Percentiles rank a stretch among this genome's conserved stretches.
These are phyloP conservation scores for Boletus fagicola DNA, from an alignment of 768 basidiomycete species.

Conservation along the genomic window DNA sequence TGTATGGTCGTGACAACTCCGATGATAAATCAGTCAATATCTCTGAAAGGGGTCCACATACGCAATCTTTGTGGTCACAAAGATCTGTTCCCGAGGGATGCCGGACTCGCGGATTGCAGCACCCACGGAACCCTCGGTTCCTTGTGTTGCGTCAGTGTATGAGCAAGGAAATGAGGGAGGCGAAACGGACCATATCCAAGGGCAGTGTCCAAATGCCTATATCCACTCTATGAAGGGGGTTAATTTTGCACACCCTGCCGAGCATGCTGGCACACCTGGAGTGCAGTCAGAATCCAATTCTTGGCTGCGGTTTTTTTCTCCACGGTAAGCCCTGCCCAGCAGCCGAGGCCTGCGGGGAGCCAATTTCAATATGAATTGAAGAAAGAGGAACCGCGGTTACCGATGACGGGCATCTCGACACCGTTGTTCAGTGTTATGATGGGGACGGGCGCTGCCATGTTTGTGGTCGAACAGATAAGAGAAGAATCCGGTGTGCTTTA, in stretches of 20 bases:
- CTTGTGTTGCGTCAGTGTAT: not conserved
- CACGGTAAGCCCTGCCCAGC: not conserved
- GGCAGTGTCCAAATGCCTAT: slow-evolving; percentile 45
- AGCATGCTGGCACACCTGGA: not conserved
- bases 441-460: not conserved
- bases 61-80: slow-evolving; percentile 51
- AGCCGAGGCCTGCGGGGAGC: not conserved
- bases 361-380: not conserved
- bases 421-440: slow-evolving; percentile 1
- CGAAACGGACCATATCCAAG: slow-evolving; percentile 4
- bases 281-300: not conserved
- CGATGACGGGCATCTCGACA: slow-evolving; percentile 4
- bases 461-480: too few species aligned
- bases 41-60: slow-evolving; percentile 7
- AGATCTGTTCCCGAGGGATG: slow-evolving; percentile 45
- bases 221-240: slow-evolving; percentile 30
- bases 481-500: not conserved
- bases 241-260: not conserved
- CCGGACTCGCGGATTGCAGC: slow-evolving; percentile 44
- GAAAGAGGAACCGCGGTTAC: not conserved
- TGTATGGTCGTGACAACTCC: not conserved
- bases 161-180: not conserved
- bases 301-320: not conserved
- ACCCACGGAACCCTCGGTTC: slow-evolving; percentile 48
- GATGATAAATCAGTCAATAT: not conserved